Evolutionary conservation across 345 rosid species (phyloP), one percentile per base, ranked within the genome.

Genomic region (Syzygium oleosum): DNA sequence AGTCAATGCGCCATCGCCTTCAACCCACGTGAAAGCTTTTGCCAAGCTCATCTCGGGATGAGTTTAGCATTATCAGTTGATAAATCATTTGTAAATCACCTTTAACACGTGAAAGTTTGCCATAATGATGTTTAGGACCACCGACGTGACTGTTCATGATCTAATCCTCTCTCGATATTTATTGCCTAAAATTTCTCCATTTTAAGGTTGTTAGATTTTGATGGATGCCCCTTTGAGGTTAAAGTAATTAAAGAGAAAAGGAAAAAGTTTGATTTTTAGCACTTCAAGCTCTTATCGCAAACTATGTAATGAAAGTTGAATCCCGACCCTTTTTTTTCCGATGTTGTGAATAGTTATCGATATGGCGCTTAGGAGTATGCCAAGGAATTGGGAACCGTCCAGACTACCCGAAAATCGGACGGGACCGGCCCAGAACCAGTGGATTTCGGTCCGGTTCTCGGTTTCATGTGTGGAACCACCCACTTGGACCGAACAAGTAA

Each of bases 141-240:
- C 49, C 80, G 80, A 34, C 49, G 58, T 4, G 58, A 54, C 43
- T 68, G 38, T 19, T 68, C 46, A 34, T 38, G 25, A 68, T 19
- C 2, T n/a, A 61, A 8, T 61, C 73, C 0, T n/a, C 2, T 61
- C 38, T 0, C 4, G 2, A n/a, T n/a, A 13, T n/a, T 61, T n/a
- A 14, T 17, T 34, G 80, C 23, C 1, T 5, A 6, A 0, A 34
- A 34, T 68, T 0, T 68, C 1, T 34, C 25, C 9, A 34, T 17
- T 68, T 68, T 2, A 19, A 68, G 25, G 80, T 34, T 19, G 46
- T 68, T 21, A 68, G 38, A 68, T 68, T 34, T 65, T 0, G 14
- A 68, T 34, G 25, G 25, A 4, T 2, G 0, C 46, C 80, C 54
- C 5, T 68, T 11, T 9, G 19, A 19, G 25, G 23, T 34, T 34